These are phyloP conservation scores for Penicillium sclerotiorum DNA, from an alignment of 2,329 filamentous ascomycete genomes.

Conservation along the genomic window DNA sequence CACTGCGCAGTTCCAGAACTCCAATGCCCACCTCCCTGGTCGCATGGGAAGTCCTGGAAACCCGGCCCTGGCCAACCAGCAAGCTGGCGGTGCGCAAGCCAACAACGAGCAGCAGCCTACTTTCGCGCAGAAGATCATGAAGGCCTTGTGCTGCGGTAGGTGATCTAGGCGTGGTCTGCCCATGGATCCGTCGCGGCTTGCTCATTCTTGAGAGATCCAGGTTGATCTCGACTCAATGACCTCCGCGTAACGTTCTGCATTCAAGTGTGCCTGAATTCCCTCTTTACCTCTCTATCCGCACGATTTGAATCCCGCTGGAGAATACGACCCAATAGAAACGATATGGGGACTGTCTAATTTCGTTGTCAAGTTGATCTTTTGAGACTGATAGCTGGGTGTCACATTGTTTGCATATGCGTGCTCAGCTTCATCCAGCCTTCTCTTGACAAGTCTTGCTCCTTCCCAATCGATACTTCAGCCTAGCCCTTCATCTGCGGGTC, in stretches of 20 bases:
- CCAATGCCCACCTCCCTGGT: conserved; percentile 77
- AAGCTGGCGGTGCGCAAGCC: conserved; percentile 58
- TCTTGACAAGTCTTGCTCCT: conserved; percentile 16
- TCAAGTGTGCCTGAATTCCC: conserved; percentile 13
- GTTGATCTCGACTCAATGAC: conserved; percentile 33
- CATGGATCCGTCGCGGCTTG: conserved; percentile 21
- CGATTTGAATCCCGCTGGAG: conserved; percentile 18
- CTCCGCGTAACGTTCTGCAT: conserved; percentile 19
- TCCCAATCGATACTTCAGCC: conserved; percentile 26
- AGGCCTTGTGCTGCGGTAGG: conserved; percentile 84
- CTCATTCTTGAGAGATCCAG: conserved; percentile 34
- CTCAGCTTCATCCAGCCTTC: conserved; percentile 1
- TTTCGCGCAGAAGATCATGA: conserved; percentile 90
- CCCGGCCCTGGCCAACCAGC: conserved; percentile 61
- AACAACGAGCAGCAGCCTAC: conserved; percentile 71
- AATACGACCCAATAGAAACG: conserved; percentile 18
- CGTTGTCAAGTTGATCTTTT: conserved; percentile 8
- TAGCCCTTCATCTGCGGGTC: conserved; percentile 22
- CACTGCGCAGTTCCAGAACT: conserved; percentile 95
- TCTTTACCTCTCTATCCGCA: conserved; percentile 19
- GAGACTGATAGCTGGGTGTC: not conserved
- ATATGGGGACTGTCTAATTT: conserved; percentile 22
- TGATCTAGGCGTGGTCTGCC: conserved; percentile 27
- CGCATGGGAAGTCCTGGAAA: conserved; percentile 62
- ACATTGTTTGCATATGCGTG: not conserved